A percentile compares a stretch with the other conserved stretches of the same genome.
These are phyloP conservation scores for Lasiodiplodia sp. DNA, from an alignment of 2,329 filamentous ascomycete genomes.

Conservation along the genomic window DNA sequence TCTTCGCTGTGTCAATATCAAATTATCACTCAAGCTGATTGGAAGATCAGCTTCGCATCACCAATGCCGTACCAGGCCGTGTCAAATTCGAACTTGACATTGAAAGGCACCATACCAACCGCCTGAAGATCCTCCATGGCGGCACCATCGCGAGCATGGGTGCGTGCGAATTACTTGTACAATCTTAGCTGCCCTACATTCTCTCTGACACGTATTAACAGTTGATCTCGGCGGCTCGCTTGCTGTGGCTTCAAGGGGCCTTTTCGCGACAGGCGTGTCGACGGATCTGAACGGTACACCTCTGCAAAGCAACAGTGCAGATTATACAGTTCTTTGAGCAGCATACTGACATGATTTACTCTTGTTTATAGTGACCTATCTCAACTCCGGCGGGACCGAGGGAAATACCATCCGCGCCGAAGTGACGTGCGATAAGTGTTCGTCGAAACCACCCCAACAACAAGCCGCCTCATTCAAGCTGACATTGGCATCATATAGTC, in stretches of 20 bases:
- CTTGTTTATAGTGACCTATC: constrained; percentile 63
- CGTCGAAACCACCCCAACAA: constrained; percentile 30
- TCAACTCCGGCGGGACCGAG: constrained; percentile 68
- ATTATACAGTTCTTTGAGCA: background rate
- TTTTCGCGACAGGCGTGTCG: constrained; percentile 71
- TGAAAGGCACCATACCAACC: constrained; percentile 80
- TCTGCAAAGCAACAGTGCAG: constrained; percentile 4
- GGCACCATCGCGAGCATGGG: constrained; percentile 79
- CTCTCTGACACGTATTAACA: constrained; percentile 34
- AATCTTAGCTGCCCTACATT: background rate
- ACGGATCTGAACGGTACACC: constrained; percentile 66
- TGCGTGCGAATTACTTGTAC: constrained; percentile 19
- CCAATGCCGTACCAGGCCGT: constrained; percentile 67
- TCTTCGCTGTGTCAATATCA: no score
- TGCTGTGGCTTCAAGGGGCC: constrained; percentile 69
- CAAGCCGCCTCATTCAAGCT: background rate
- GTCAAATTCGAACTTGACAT: constrained; percentile 82
- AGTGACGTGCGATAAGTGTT: constrained; percentile 71
- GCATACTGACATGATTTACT: background rate
- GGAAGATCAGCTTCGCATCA: constrained; percentile 67
- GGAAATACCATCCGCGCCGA: constrained; percentile 68
- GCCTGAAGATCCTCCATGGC: constrained; percentile 77
- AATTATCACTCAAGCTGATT: background rate
- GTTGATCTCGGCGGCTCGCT: constrained; percentile 72
- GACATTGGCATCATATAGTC: constrained; percentile 49